phyloP scores from a whole-genome alignment of 805 yeast genomes.

The Sugiyamaella floridensis region DNA sequence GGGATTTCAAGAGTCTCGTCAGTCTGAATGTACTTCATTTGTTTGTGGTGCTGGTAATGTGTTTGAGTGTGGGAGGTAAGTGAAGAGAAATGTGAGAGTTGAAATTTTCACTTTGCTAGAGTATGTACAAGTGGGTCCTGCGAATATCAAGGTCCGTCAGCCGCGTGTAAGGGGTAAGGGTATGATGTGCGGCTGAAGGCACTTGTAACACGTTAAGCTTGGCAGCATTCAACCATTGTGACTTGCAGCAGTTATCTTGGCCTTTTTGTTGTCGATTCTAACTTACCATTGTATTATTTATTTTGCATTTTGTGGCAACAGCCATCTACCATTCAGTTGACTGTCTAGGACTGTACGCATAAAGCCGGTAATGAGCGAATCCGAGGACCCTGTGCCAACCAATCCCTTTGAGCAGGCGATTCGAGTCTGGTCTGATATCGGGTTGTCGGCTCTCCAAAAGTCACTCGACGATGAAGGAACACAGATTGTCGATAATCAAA shows the following conservation, averaged over 20 bases:
- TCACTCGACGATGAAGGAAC: conserved; percentile 68
- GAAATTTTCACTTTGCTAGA: background rate
- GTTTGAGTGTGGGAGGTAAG: background rate
- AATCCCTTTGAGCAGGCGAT: conserved; percentile 49
- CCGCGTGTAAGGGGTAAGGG: background rate
- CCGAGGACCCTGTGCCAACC: background rate
- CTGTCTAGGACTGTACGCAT: background rate
- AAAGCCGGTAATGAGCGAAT: background rate
- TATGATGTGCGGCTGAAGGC: background rate
- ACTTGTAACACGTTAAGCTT: too few relatives aligned
- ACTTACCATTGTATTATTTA: background rate
- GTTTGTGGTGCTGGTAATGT: background rate
- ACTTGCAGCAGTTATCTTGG: too few relatives aligned
- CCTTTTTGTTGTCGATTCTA: background rate
- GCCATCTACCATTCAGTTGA: background rate
- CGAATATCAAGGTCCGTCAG: background rate
- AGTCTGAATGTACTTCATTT: conserved; percentile 79
- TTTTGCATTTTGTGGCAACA: background rate
- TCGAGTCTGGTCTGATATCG: conserved; percentile 68
- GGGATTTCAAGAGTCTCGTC: conserved; percentile 81
- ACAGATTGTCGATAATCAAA: conserved; percentile 64
- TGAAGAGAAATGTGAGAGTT: background rate
- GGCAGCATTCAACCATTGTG: background rate
- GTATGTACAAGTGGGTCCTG: background rate
- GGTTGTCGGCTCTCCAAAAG: conserved; percentile 61